Conservation (phyloP, 2,329 filamentous ascomycete species). For the Botrytis pseudocinerea region DNA sequence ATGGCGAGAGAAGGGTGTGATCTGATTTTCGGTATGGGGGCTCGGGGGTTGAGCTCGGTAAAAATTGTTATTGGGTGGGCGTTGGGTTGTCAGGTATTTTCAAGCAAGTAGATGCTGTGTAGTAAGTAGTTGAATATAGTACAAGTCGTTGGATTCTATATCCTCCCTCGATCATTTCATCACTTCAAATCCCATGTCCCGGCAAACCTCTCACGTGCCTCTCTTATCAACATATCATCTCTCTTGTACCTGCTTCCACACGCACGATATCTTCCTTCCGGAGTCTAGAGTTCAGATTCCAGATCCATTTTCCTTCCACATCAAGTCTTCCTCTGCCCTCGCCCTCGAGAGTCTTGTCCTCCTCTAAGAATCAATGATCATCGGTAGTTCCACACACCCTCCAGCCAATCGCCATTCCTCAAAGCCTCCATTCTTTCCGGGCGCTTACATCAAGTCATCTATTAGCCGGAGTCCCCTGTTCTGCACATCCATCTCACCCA, state of each 20-base stretch:
- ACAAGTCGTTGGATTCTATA: not conserved
- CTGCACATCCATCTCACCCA: not conserved
- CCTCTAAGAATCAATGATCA: not conserved
- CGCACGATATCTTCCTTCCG: not conserved
- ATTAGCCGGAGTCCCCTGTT: constrained; percentile 17
- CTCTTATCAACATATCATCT: not conserved
- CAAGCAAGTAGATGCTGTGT: not conserved
- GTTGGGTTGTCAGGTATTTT: not conserved
- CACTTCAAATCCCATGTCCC: not conserved
- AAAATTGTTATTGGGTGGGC: not conserved
- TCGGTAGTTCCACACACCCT: not conserved
- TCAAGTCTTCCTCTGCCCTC: not conserved
- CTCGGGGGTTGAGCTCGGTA: not conserved
- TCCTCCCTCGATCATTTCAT: no score
- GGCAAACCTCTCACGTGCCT: not conserved
- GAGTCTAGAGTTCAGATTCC: not conserved
- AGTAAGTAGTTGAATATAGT: not conserved
- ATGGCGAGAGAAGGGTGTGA: not conserved
- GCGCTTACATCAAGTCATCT: constrained; percentile 11
- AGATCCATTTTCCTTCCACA: not conserved
- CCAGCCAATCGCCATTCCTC: not conserved
- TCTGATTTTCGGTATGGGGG: not conserved
- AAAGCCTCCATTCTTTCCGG: not conserved
- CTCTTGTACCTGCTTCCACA: constrained; percentile 7
- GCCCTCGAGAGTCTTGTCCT: not conserved